phyloP scores from a whole-genome alignment of 176 grass and related monocot species.

The Zoysia japonica region DNA sequence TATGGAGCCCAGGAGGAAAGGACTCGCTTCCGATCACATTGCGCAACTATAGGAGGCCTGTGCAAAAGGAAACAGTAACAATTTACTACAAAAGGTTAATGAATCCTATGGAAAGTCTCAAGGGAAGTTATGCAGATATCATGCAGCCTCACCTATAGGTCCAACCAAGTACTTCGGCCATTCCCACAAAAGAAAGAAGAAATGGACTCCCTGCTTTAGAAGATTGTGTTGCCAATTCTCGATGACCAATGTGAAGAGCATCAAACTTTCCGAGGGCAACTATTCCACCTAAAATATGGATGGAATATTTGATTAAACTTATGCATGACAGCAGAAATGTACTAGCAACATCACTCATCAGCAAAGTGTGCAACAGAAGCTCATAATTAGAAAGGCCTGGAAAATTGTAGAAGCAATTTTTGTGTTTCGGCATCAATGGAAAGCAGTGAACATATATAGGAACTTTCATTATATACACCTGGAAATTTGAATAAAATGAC shows the following conservation, averaged over 20 bases:
- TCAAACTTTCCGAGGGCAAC: conserved; percentile 99
- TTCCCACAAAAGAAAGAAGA: conserved; percentile 96
- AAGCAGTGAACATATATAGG: conserved; percentile 1
- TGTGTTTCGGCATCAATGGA: too few relatives aligned
- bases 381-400: too few relatives aligned
- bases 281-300: conserved; percentile 73
- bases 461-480: conserved; percentile 2
- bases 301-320: conserved; percentile 31
- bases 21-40: conserved; percentile 79
- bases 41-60: conserved; percentile 90
- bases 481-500: neutral
- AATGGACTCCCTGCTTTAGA: conserved; percentile 83
- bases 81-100: conserved; percentile 7
- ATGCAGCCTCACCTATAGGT: conserved; percentile 65
- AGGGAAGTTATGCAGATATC: conserved; percentile 10
- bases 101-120: neutral
- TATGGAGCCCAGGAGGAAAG: conserved; percentile 82
- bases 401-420: too few relatives aligned
- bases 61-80: conserved; percentile 7
- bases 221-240: conserved; percentile 82
- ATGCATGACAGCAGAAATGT: neutral
- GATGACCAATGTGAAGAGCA: conserved; percentile 94
- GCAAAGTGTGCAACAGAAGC: neutral
- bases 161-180: conserved; percentile 97
- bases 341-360: conserved; percentile 1